phyloP scores from a whole-genome alignment of 495 filamentous ascomycete species.

The Lasiosphaeriaceae sp. region DNA sequence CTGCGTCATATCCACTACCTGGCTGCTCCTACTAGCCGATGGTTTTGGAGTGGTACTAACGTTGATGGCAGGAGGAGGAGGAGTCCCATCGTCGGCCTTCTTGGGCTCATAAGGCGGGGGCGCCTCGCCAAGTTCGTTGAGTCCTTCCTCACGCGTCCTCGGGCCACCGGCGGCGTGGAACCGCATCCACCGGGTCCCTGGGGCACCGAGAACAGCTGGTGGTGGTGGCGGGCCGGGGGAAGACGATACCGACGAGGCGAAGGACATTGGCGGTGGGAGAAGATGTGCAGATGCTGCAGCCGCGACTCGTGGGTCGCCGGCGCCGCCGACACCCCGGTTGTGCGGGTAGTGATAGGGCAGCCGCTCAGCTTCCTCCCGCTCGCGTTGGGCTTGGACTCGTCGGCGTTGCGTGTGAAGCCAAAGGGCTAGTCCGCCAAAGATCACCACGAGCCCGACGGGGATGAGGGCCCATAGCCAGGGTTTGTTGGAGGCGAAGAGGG shows the following conservation, averaged over 20 bases:
- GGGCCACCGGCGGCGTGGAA: slow-evolving; percentile 8
- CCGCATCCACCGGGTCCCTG: background rate
- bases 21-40: background rate
- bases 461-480: slow-evolving; percentile 23
- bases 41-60: too few relatives aligned
- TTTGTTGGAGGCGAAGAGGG: slow-evolving; percentile 1
- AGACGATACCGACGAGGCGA: background rate
- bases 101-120: slow-evolving; percentile 48
- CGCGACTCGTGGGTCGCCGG: background rate
- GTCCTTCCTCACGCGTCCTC: slow-evolving; percentile 40
- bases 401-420: slow-evolving; percentile 16
- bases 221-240: background rate
- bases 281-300: too few relatives aligned
- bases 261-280: background rate
- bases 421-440: slow-evolving; percentile 13
- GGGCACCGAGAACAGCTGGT: background rate
- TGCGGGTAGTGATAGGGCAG: background rate
- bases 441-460: slow-evolving; percentile 17
- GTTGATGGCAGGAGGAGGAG: background rate
- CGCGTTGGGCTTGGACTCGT: background rate
- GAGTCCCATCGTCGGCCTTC: background rate
- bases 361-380: background rate
- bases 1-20: background rate
- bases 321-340: too few relatives aligned
- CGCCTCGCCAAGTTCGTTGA: slow-evolving; percentile 56